phyloP scores from a whole-genome alignment of 495 filamentous ascomycete genomes.

The Podospora anserina region DNA sequence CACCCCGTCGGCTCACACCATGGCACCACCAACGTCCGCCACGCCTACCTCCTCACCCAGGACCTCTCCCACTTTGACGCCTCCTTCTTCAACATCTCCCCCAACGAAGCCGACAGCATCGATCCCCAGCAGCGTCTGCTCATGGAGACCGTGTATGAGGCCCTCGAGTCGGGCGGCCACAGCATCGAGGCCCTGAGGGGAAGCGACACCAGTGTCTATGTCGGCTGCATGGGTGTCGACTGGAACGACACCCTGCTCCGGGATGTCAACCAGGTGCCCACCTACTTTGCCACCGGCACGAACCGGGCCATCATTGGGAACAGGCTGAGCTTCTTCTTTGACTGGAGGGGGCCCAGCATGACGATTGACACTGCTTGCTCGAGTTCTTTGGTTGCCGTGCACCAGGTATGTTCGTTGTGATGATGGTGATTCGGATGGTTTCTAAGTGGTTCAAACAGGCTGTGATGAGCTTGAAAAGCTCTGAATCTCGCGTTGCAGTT shows the following conservation, averaged over 20 bases:
- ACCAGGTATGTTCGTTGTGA: conserved; percentile 18
- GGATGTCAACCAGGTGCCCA: conserved; percentile 26
- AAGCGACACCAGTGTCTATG: conserved; percentile 17
- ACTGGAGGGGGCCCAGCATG: conserved; percentile 41
- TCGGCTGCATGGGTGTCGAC: conserved; percentile 25
- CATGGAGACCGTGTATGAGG: conserved; percentile 56
- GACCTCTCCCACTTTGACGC: conserved; percentile 48
- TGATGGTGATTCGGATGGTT: too few relatives aligned
- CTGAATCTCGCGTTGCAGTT: conserved; percentile 38
- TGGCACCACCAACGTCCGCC: conserved; percentile 37
- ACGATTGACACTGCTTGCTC: conserved; percentile 55
- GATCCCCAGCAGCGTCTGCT: conserved; percentile 56
- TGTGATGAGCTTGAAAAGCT: conserved; percentile 43
- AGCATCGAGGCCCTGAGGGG: conserved; percentile 14
- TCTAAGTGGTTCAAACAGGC: conserved; percentile 28
- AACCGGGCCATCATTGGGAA: conserved; percentile 40
- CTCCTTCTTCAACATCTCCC: conserved; percentile 55
- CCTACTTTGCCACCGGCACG: conserved; percentile 46
- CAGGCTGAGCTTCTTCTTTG: conserved; percentile 50
- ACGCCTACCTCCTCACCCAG: conserved; percentile 61
- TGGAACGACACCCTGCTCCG: conserved; percentile 22
- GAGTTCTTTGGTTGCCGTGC: conserved; percentile 49
- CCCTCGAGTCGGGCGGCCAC: conserved; percentile 54
- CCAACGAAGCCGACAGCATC: conserved; percentile 54
- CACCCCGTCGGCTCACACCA: conserved; percentile 50